These are phyloP conservation scores for Galerina marginata DNA, from an alignment of 768 basidiomycete species.

Conservation along the genomic window DNA sequence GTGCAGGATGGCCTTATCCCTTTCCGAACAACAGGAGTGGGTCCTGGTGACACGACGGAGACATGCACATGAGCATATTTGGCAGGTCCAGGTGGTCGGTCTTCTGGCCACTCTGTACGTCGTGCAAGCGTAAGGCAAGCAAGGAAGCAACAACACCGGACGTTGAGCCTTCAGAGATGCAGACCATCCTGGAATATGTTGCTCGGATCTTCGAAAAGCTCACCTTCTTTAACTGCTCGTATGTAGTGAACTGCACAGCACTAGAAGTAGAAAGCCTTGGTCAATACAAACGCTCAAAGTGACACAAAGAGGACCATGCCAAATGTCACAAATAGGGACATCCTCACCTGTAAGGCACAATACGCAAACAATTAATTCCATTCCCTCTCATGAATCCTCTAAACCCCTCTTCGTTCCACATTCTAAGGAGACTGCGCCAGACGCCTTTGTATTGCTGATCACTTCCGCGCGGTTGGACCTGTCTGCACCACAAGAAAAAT, in stretches of 20 bases:
- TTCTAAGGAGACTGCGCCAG: slow-evolving; percentile 80
- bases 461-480: slow-evolving; percentile 80
- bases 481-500: slow-evolving; percentile 53
- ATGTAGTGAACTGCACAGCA: slow-evolving; percentile 86
- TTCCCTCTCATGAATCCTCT: slow-evolving; percentile 95
- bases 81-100: too few relatives aligned
- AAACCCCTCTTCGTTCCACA: slow-evolving; percentile 95
- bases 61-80: too few relatives aligned
- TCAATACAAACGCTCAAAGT: slow-evolving; percentile 2
- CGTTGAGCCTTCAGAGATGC: too few relatives aligned
- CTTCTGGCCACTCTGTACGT: too few relatives aligned
- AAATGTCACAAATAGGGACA: slow-evolving; percentile 7
- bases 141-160: too few relatives aligned
- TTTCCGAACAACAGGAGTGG: not conserved
- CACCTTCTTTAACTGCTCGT: slow-evolving; percentile 91
- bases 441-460: slow-evolving; percentile 82
- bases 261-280: slow-evolving; percentile 36
- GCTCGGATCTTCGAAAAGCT: slow-evolving; percentile 15
- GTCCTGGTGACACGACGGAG: not conserved
- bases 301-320: not conserved
- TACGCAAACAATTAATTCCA: slow-evolving; percentile 86
- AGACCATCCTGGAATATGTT: too few relatives aligned
- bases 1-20: not conserved
- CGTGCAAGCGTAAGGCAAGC: too few relatives aligned
- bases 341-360: slow-evolving; percentile 83